Base-by-base conservation (phyloP, 805 yeast species). In the Metschnikowia peoriensis region DNA sequence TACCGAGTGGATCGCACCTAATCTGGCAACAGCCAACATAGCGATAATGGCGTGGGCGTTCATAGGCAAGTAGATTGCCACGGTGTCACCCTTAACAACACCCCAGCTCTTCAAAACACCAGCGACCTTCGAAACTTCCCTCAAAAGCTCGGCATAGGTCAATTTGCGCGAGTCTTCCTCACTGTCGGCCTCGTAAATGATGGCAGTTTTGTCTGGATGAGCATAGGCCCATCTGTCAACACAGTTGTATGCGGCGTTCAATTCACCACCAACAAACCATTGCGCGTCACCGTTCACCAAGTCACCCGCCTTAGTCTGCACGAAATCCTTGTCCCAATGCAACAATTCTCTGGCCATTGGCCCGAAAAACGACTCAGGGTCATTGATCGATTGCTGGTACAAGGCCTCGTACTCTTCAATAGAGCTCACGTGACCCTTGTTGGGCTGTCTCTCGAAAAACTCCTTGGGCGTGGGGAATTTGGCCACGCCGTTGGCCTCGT, bases 21-120 rank as follows among this genome's bases (percentile, higher is more conserved):
- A 75, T 70, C 96, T 79, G 41, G 82, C 80, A 64, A 88, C 86
- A 28, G 96, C 96, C 70, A 88, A 72, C 75, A 88, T 71, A 28
- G 94, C 82, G 52, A 86, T 75, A 47, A 88, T 71, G 39, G 94
- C 92, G 66, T 87, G 89, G 44, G 92, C 87, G 57, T 84, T 85
- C 94, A 88, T 88, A 62, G 96, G 96, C 75, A 88, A 76, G 68
- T 88, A 88, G 49, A 88, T 88, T 27, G 94, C 94, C 52, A 88
- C 93, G 15, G 91, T 85, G 66, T 88, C 96, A 61, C 94, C 94
- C 71, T 88, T 88, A 55, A 77, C 73, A 52, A 88, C 84, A 46
- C 92, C 92, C 77, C 84, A 73, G 54, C 74, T 71, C 59, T 77
- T 73, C 66, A 88, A 77, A 37, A 84, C 85, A 61, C 86, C 89